Evolutionary conservation across 352 stramenopile species (phyloP).

Genomic region (Phytopythium delawarense): DNA sequence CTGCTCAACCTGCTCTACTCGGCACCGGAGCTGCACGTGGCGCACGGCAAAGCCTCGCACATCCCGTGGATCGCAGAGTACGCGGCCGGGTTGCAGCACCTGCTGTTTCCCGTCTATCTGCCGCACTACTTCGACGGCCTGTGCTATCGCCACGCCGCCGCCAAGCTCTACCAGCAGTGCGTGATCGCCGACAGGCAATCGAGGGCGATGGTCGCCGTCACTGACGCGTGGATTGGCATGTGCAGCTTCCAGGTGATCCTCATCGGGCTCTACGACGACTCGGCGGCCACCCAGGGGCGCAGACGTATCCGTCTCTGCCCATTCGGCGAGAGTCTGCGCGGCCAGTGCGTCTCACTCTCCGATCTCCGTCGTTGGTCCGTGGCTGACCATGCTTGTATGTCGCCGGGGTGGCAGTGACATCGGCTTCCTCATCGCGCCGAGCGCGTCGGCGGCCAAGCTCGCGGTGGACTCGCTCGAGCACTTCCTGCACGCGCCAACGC

Average conservation of each 20-base stretch:
- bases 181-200: background rate
- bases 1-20: slow-evolving; percentile 64
- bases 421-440: slow-evolving; percentile 45
- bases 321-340: slow-evolving; percentile 31
- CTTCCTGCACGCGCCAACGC: background rate
- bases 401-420: slow-evolving; percentile 24
- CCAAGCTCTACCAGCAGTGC: slow-evolving; percentile 41
- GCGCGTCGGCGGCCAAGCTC: slow-evolving; percentile 35
- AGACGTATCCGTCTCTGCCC: slow-evolving; percentile 32
- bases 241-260: slow-evolving; percentile 41
- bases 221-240: background rate
- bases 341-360: slow-evolving; percentile 25
- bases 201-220: background rate
- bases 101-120: slow-evolving; percentile 46
- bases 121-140: slow-evolving; percentile 36
- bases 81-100: slow-evolving; percentile 41
- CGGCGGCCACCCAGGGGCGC: slow-evolving; percentile 13
- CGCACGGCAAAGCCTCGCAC: slow-evolving; percentile 26
- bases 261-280: slow-evolving; percentile 38
- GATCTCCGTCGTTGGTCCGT: background rate
- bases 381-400: background rate
- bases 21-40: slow-evolving; percentile 29
- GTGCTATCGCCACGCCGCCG: slow-evolving; percentile 27
- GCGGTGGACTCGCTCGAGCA: slow-evolving; percentile 30
- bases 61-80: slow-evolving; percentile 60